Base-by-base conservation (phyloP, 176 grass and related monocot species). In the Tillandsia fasciculata region DNA sequence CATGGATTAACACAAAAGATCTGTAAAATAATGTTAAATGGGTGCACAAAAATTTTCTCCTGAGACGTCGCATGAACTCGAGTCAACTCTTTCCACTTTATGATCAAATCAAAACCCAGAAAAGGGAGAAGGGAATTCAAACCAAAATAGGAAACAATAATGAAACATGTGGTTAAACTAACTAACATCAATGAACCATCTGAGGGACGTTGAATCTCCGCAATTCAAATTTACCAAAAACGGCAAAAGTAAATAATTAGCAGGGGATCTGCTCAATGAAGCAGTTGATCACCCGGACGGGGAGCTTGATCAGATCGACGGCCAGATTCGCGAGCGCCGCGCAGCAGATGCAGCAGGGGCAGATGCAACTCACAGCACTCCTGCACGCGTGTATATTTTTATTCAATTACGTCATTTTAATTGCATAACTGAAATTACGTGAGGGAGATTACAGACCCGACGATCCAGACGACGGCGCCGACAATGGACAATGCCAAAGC, bases 301-400 rank as follows among this genome's bases (percentile, higher is more conserved):
- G 83, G 70, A 86, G 64, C 75, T 86, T 84, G 23, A 90, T 76
- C 53, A 90, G 87, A 67, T n/a, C 64, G 27, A 85, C 79, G 9
- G 87, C 87, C 49, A 85, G 17, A 68, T 83, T 82, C 13, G 76
- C 79, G 4, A 67, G 52, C 50, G 27, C 79, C 0, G 72, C 48
- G 67, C 67, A 90, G 72, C 76, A 90, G 29, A 79, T 75, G 70
- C 82, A 85, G 79, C 87, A 90, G 2, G 87, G 83, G 71, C 86
- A 89, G 50, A 85, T 52, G 63, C 87, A 85, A 76, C 78, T 86
- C 71, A 86, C 26, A 20, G 71, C 22, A 11, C 74, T 73, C 74
- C 83, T 90, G 74, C 58, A n/a, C n/a, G 48, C 52, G 63, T 53
- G 59, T 23, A 48, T 70, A 67, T 68, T 12, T 11, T 2, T 67